These are phyloP conservation scores for Thielaviopsis cerberus DNA, from an alignment of 2,329 filamentous ascomycete species.

Conservation along the genomic window DNA sequence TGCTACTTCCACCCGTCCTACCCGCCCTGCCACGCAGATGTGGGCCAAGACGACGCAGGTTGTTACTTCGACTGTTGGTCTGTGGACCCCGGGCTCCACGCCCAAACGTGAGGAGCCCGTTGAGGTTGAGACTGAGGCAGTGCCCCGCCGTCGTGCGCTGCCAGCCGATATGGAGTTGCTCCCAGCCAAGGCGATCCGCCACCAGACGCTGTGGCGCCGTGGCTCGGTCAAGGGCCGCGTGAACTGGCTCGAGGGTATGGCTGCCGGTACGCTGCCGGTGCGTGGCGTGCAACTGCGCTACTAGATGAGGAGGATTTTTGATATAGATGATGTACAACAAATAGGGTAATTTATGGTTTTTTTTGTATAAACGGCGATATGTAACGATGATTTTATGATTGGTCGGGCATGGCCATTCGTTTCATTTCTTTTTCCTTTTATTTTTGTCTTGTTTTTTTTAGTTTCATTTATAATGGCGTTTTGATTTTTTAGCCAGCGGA, in stretches of 20 bases:
- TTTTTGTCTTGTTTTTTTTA: constrained; percentile 6
- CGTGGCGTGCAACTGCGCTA: neutral
- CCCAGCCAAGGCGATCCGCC: neutral
- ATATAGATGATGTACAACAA: neutral
- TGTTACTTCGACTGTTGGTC: neutral
- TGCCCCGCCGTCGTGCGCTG: neutral
- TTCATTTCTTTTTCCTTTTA: neutral
- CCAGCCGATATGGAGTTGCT: neutral
- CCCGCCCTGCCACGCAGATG: neutral
- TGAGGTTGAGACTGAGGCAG: neutral
- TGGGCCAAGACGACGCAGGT: neutral
- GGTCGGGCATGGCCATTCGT: neutral
- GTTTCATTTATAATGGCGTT: constrained; percentile 12
- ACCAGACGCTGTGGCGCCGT: constrained; percentile 1
- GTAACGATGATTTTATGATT: neutral
- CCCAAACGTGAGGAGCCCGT: neutral
- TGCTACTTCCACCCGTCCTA: neutral
- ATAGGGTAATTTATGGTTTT: neutral
- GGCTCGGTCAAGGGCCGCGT: neutral
- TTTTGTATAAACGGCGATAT: neutral
- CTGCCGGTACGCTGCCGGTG: neutral
- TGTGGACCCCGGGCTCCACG: constrained; percentile 3
- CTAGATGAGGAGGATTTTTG: neutral
- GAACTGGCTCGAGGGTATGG: constrained; percentile 3
- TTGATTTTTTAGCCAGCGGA: constrained; percentile 13